Evolutionary conservation across 2,329 filamentous ascomycete species (phyloP).

Genomic region (Phaeosphaeriaceae sp.): DNA sequence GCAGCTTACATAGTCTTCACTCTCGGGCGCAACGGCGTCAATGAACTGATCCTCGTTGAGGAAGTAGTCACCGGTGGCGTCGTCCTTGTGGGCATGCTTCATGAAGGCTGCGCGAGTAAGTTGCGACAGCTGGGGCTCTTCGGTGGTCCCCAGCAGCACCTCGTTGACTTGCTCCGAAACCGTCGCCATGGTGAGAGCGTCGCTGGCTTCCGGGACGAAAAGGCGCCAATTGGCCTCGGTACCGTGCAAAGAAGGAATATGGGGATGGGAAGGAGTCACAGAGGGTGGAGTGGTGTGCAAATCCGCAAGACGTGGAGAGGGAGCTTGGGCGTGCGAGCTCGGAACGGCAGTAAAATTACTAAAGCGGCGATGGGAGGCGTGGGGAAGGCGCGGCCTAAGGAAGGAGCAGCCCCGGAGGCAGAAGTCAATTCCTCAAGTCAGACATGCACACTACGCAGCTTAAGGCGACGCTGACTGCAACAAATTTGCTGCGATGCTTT

Average conservation of each 20-base stretch:
- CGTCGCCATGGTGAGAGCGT: constrained; percentile 46
- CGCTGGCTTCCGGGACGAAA: constrained; percentile 16
- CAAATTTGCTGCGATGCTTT: constrained; percentile 6
- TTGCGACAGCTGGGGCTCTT: constrained; percentile 70
- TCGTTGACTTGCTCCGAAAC: constrained; percentile 75
- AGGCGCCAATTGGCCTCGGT: constrained; percentile 38
- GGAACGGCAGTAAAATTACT: constrained; percentile 29
- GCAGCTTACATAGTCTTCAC: constrained; percentile 86
- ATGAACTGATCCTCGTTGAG: constrained; percentile 90
- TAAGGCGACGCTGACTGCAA: constrained; percentile 10
- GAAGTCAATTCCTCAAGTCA: constrained; percentile 6
- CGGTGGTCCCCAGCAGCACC: constrained; percentile 70
- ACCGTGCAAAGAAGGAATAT: constrained; percentile 15
- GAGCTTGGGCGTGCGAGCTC: constrained; percentile 35
- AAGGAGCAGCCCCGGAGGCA: constrained; percentile 5
- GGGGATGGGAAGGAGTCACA: constrained; percentile 20
- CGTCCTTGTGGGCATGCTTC: constrained; percentile 77
- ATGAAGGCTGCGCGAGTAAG: constrained; percentile 80
- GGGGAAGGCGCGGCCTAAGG: constrained; percentile 33
- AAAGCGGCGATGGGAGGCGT: constrained; percentile 34
- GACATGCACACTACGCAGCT: background rate
- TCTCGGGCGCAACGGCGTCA: constrained; percentile 82
- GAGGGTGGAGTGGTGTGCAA: constrained; percentile 28
- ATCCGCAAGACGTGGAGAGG: constrained; percentile 25
- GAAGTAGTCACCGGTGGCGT: constrained; percentile 76